A percentile compares a stretch with the other conserved stretches of the same genome.
Conservation (phyloP, 768 basidiomycete species). For the Tylopilus sp. region DNA sequence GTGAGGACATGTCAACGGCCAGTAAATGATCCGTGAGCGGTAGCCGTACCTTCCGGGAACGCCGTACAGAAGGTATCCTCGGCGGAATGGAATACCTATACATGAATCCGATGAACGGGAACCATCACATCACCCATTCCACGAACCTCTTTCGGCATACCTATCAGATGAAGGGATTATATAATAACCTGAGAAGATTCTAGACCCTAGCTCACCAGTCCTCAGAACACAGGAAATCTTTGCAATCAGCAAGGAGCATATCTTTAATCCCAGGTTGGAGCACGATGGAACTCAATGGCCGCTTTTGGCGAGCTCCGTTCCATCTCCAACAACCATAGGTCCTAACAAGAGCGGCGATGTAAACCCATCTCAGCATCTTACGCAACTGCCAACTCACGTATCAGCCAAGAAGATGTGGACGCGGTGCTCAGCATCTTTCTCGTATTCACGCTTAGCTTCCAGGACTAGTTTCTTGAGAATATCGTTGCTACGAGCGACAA, state of each 20-base stretch:
- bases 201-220: slow-evolving; percentile 63
- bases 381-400: slow-evolving; percentile 53
- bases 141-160: slow-evolving; percentile 86
- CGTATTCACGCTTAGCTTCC: slow-evolving; percentile 85
- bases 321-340: slow-evolving; percentile 80
- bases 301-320: slow-evolving; percentile 85
- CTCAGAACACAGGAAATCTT: slow-evolving; percentile 78
- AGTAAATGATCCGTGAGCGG: not conserved
- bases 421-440: slow-evolving; percentile 87
- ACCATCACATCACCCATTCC: slow-evolving; percentile 15
- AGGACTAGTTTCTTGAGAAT: slow-evolving; percentile 83
- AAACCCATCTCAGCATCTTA: not conserved
- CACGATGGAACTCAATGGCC: slow-evolving; percentile 91
- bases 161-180: slow-evolving; percentile 38
- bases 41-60: slow-evolving; percentile 72
- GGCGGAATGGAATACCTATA: slow-evolving; percentile 81
- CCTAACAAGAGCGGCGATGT: slow-evolving; percentile 32
- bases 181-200: slow-evolving; percentile 19
- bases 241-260: slow-evolving; percentile 86
- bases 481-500: slow-evolving; percentile 85
- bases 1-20: slow-evolving; percentile 13
- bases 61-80: slow-evolving; percentile 81
- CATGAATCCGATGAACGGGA: slow-evolving; percentile 17
- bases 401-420: slow-evolving; percentile 89
- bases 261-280: slow-evolving; percentile 87